Evolutionary conservation across 176 grass and related monocot species (phyloP).

Genomic region (Saccharum officinarum): DNA sequence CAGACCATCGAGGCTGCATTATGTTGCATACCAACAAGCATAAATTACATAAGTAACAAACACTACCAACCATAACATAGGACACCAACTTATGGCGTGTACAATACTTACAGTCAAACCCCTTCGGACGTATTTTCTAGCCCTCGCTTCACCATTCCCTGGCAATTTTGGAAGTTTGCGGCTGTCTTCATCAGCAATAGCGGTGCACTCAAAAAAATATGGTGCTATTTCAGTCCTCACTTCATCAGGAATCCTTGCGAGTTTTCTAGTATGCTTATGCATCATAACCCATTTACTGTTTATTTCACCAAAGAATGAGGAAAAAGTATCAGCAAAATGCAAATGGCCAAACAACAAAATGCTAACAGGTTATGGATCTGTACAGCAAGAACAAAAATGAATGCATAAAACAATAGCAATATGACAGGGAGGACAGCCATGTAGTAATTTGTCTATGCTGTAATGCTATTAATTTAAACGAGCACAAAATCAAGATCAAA

Average conservation of each 20-base stretch:
- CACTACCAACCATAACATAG: neutral
- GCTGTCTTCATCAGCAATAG: conserved; percentile 59
- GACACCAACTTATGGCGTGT: neutral
- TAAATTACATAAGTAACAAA: conserved; percentile 8
- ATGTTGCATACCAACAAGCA: conserved; percentile 9
- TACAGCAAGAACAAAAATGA: neutral
- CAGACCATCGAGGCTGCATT: conserved; percentile 48
- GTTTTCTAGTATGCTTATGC: conserved; percentile 64
- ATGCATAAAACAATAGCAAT: neutral
- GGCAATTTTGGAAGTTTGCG: conserved; percentile 57
- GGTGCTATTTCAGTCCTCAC: conserved; percentile 64
- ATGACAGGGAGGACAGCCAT: neutral
- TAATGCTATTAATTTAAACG: neutral
- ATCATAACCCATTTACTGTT: conserved; percentile 78
- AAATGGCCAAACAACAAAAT: conserved; percentile 3
- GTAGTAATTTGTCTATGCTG: neutral
- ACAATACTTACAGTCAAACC: conserved; percentile 60
- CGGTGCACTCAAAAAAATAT: conserved; percentile 48
- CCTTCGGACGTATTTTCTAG: conserved; percentile 44
- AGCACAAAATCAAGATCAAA: conserved; percentile 21
- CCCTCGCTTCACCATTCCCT: conserved; percentile 28
- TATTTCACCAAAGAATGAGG: neutral
- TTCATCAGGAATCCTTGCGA: conserved; percentile 72
- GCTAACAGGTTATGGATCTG: neutral
- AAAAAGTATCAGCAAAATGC: neutral